A percentile compares a stretch with the other conserved stretches of the same genome.
These are phyloP conservation scores for Ustilago sp. DNA, from an alignment of 1,284 basidiomycete species.

Conservation along the genomic window DNA sequence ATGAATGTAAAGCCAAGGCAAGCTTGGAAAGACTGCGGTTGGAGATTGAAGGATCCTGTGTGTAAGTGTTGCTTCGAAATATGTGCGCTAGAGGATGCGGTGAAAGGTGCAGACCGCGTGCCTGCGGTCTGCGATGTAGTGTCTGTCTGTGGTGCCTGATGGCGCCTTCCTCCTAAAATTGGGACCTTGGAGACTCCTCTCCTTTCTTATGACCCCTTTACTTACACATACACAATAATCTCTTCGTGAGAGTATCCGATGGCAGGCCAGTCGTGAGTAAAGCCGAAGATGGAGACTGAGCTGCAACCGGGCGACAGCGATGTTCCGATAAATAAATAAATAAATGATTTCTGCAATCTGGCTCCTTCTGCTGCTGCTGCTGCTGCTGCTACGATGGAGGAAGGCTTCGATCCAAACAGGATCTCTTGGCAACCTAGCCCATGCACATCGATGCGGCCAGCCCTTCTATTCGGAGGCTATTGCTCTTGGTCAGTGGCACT, in stretches of 20 bases:
- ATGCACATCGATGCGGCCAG: not conserved
- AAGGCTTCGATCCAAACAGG: not conserved
- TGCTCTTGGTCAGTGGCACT: not conserved
- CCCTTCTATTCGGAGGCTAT: not conserved
- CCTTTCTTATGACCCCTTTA: not conserved
- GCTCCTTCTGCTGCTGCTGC: not conserved
- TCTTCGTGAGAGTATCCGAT: not conserved
- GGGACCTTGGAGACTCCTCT: not conserved
- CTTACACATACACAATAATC: not conserved
- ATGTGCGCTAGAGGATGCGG: not conserved
- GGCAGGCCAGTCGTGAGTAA: constrained; percentile 4
- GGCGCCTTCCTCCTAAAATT: not conserved
- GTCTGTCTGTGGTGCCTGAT: not conserved
- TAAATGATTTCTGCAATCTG: constrained; percentile 3
- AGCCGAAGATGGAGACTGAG: not conserved
- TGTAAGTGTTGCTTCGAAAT: constrained; percentile 1
- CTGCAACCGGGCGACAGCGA: constrained; percentile 5
- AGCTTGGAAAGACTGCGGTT: not conserved
- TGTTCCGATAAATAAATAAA: not conserved
- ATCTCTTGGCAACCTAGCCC: not conserved
- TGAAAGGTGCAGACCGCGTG: not conserved
- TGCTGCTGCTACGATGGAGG: not conserved
- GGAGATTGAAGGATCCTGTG: not conserved
- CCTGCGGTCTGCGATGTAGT: constrained; percentile 13
- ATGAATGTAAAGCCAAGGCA: not conserved